Percentiles rank a stretch among this genome's conserved stretches.
Conservation (phyloP, 1,139 yeast genomes). For the Tardiomyces depauwii region DNA sequence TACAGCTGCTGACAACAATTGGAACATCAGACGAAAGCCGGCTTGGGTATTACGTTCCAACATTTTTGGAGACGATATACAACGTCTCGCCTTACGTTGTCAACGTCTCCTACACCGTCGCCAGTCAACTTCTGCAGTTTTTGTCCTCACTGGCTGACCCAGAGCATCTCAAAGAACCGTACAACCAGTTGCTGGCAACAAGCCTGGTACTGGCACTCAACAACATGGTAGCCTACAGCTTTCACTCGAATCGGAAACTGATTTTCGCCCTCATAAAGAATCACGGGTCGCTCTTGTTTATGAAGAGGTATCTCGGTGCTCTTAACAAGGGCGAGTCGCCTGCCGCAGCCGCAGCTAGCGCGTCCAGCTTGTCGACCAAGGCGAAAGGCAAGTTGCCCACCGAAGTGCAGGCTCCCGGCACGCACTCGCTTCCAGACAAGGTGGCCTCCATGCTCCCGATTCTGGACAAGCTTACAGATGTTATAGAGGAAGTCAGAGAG, state of each 20-base stretch:
- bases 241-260: slow-evolving; percentile 20
- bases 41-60: not conserved
- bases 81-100: too few species aligned
- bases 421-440: not conserved
- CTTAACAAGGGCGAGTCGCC: too few species aligned
- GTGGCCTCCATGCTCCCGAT: not conserved
- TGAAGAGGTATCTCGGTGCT: too few species aligned
- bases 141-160: too few species aligned
- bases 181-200: slow-evolving; percentile 45
- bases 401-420: not conserved
- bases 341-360: too few species aligned
- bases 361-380: slow-evolving; percentile 27
- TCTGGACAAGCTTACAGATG: not conserved
- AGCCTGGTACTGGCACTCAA: slow-evolving; percentile 17
- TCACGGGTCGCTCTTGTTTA: not conserved
- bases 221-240: slow-evolving; percentile 19
- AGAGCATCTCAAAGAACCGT: slow-evolving; percentile 1
- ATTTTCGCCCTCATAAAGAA: slow-evolving; percentile 22
- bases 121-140: too few species aligned
- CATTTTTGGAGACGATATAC: not conserved
- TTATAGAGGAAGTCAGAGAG: too few species aligned
- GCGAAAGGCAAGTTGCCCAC: slow-evolving; percentile 47
- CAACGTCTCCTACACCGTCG: too few species aligned
- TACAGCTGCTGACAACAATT: slow-evolving; percentile 9
- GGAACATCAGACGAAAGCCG: slow-evolving; percentile 11